phyloP scores from a whole-genome alignment of 73 alveolate species.

The Paramecium pentaurelia region DNA sequence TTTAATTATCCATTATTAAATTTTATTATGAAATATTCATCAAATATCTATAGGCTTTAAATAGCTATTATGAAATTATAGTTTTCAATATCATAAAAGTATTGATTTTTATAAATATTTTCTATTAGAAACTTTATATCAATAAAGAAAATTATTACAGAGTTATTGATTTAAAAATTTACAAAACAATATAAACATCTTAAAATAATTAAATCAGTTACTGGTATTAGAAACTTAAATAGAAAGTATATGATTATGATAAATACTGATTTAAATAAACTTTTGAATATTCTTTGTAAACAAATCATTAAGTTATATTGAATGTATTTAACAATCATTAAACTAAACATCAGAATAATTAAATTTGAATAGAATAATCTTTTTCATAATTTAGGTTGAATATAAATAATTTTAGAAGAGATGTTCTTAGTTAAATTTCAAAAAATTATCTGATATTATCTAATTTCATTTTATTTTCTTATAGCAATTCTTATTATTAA shows the following conservation, averaged over 20 bases:
- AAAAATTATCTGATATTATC: too few relatives aligned
- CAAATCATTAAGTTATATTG: too few relatives aligned
- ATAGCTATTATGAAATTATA: background rate
- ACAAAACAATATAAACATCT: background rate
- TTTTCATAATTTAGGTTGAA: too few relatives aligned
- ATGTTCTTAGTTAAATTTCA: too few relatives aligned
- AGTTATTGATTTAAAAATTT: background rate
- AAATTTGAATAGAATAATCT: too few relatives aligned
- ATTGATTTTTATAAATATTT: background rate
- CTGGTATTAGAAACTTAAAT: background rate
- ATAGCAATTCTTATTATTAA: background rate
- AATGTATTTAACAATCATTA: too few relatives aligned
- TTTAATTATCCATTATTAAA: background rate
- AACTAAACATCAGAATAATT: too few relatives aligned
- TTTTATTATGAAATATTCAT: background rate
- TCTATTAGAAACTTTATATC: background rate
- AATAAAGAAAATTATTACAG: background rate
- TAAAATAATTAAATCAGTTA: background rate
- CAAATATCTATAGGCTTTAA: background rate
- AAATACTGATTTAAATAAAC: background rate
- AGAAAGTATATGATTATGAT: background rate
- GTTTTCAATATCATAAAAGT: background rate
- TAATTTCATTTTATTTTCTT: background rate
- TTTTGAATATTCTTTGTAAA: background rate
- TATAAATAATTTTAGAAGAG: too few relatives aligned